Percentiles rank a stretch among this genome's conserved stretches.
Conservation (phyloP, 1,284 basidiomycete genomes). For the Rhodotorula glutinis region DNA sequence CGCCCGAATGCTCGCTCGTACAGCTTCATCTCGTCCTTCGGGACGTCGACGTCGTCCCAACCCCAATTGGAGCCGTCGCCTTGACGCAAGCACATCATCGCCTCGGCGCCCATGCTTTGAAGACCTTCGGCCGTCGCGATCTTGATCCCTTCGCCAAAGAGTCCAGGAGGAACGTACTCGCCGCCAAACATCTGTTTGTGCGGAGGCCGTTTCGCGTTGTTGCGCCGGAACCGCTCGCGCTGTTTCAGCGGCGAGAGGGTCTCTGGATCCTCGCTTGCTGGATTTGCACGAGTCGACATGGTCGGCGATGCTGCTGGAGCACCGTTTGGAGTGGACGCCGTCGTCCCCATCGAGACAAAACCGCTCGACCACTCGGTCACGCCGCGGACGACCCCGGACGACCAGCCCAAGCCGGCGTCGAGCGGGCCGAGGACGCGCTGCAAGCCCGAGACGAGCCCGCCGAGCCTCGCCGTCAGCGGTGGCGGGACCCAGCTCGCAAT, state of each 20-base stretch:
- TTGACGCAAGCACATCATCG: slow-evolving; percentile 22
- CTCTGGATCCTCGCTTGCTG: not conserved
- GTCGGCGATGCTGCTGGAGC: too few species aligned
- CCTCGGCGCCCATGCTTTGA: slow-evolving; percentile 30
- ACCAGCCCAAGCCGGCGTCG: not conserved
- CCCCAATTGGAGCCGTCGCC: slow-evolving; percentile 23
- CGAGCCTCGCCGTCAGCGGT: slow-evolving; percentile 6
- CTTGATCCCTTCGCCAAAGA: slow-evolving; percentile 17
- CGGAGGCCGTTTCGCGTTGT: slow-evolving; percentile 4
- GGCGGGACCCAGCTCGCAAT: slow-evolving; percentile 22
- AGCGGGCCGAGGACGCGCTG: slow-evolving; percentile 4
- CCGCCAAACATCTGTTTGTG: slow-evolving; percentile 14
- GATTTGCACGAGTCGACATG: not conserved
- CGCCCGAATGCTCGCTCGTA: slow-evolving; percentile 15
- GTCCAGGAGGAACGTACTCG: not conserved
- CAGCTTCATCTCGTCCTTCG: slow-evolving; percentile 1
- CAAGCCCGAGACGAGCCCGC: not conserved
- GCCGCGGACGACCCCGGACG: not conserved
- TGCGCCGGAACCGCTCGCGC: not conserved
- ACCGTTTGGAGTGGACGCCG: not conserved
- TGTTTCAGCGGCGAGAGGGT: not conserved
- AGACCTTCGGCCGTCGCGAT: slow-evolving; percentile 10
- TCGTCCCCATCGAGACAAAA: not conserved
- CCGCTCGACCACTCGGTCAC: slow-evolving; percentile 4
- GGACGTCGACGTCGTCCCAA: slow-evolving; percentile 6